phyloP scores from a whole-genome alignment of 352 stramenopile genomes.

The Thraustochytrium sp. region DNA sequence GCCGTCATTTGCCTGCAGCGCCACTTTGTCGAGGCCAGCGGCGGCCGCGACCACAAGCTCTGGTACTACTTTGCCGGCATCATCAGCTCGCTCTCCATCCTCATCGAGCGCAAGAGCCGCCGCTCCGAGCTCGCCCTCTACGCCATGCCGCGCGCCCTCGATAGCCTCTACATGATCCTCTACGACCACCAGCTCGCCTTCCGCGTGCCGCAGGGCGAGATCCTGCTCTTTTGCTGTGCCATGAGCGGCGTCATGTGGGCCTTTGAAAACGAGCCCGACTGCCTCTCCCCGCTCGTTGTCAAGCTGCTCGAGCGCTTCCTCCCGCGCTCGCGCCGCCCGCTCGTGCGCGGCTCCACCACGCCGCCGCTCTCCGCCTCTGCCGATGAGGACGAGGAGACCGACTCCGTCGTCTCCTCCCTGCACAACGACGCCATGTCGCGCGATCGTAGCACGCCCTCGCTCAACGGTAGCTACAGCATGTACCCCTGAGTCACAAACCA shows the following conservation, averaged over 20 bases:
- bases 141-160: conserved; percentile 21
- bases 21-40: neutral
- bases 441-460: neutral
- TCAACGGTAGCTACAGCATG: conserved; percentile 10
- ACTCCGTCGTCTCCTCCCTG: neutral
- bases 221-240: conserved; percentile 40
- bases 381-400: neutral
- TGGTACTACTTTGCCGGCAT: conserved; percentile 44
- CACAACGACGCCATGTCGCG: neutral
- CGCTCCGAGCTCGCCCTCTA: conserved; percentile 43
- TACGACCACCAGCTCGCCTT: conserved; percentile 32
- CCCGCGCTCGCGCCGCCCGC: neutral
- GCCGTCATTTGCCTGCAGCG: conserved; percentile 33
- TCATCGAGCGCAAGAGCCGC: conserved; percentile 39
- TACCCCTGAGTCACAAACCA: neutral
- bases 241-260: conserved; percentile 42
- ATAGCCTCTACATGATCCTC: conserved; percentile 44
- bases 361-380: neutral
- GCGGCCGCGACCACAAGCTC: conserved; percentile 18
- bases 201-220: conserved; percentile 28
- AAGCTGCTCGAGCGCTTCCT: conserved; percentile 39
- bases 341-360: neutral
- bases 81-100: conserved; percentile 33
- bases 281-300: conserved; percentile 23
- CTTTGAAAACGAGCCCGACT: conserved; percentile 22